Base-by-base conservation (phyloP, 768 basidiomycete species). In the Auricularia heimuer region DNA sequence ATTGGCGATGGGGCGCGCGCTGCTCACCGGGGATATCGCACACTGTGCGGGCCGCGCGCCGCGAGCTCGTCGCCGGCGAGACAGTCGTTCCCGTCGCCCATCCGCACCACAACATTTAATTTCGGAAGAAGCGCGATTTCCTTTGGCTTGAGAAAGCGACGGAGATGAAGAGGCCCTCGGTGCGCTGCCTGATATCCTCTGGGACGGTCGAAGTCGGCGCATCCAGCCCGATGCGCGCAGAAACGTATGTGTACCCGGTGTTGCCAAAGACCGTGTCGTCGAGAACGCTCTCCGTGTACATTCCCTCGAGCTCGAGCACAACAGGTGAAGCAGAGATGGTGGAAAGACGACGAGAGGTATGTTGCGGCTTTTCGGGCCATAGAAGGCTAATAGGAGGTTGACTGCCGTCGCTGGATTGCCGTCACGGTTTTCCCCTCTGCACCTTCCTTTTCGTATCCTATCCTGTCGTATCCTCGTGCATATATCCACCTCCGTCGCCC, bases 21-120 rank as follows among this genome's bases (percentile, higher is more conserved):
- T 4, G 42, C 65, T 3, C 7, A 66, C 64, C 69, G 61, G 70
- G 70, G 8, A 67, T 63, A 61, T 71, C 68, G 58, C 67, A 68
- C 12, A 69, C 70, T 3, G 58, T 67, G 29, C 29, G 29, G 24
- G 12, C 67, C 66, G 0, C 60, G 33, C 34, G 54, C 58, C 14
- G 62, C 67, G 24, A 68, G 51, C 18, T 65, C 69, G 18, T 12
- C 62, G 39, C 70, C 47, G 51, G 70, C 70, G 4, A 71, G 58
- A 2, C 67, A 2, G 35, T 71, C 70, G 29, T 68, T 67, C 0
- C 70, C 68, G 0, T 68, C 70, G 10, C 70, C 70, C 56, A 61
- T 60, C 0, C 67, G 62, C 1, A 71, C 64, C 0, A 66, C 64
- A 2, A 70, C 69, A 45, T 68, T 67, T 3, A 70, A 62, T 29